Evolutionary conservation across 768 basidiomycete genomes (phyloP), one percentile per base, ranked within the genome.

Genomic region (Suillus bovinus): DNA sequence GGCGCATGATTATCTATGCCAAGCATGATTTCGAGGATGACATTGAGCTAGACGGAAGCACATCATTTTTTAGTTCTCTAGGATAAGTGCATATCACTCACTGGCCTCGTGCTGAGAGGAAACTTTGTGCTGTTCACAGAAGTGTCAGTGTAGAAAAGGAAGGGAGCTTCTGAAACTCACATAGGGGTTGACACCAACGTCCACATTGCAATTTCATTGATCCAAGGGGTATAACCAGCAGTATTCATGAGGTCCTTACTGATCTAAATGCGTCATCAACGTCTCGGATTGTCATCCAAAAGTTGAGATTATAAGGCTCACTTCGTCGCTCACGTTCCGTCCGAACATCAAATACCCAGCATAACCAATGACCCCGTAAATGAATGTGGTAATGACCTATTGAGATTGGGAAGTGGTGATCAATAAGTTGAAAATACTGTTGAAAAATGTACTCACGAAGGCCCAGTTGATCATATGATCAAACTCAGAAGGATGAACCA

Each of bases 301-400:
- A 5, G 13, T 22, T 7, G 17, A 55, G 11, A 58, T 61, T 2
- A 29, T n/a, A 20, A 13, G 27, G 68, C 80, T 68, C 62, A 93
- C 92, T 81, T 94, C 93, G 62, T 91, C 92, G 68, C 86, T 86
- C 55, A 96, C 93, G 36, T 72, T 68, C 55, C 83, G 79, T 11
- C 94, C 94, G 70, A 94, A 95, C 96, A 99, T 99, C 22, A 92
- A 74, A 68, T 97, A 98, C 0, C 96, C 96, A 22, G 86, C 87
- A 50, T 83, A 84, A 5, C 90, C 94, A 33, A 94, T 87, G 13
- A 89, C 63, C n/a, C 78, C 72, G 66, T 88, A 88, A 33, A 91
- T 76, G 39, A 79, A 75, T 1, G 89, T 88, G 24, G 90, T 85
- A 53, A 87, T 78, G 24, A 79, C 67, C 89, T 90, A 64, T n/a